Percentiles rank a stretch among this genome's conserved stretches.
Evolutionary conservation across 371 early-diverging fungal genomes (phyloP).

Genomic region (Rhizopus sp.): DNA sequence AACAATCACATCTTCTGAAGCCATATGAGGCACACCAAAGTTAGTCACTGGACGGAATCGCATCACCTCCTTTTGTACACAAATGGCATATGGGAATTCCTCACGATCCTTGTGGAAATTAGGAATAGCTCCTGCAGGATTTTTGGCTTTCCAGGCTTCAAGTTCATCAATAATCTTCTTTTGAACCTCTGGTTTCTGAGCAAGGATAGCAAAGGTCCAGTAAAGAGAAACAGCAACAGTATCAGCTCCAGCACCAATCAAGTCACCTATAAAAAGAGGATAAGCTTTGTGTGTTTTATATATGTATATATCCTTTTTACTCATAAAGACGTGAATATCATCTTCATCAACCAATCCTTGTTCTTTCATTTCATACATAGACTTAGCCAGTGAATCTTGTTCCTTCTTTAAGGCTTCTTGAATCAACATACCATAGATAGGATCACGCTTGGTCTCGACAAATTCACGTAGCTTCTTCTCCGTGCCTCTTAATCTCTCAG

Average conservation of each 20-base stretch:
- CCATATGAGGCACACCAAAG: constrained; percentile 23
- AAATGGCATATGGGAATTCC: constrained; percentile 16
- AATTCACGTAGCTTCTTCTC: constrained; percentile 7
- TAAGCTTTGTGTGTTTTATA: not conserved
- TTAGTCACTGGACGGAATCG: constrained; percentile 18
- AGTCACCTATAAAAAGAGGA: constrained; percentile 15
- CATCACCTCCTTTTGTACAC: constrained; percentile 30
- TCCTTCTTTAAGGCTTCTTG: constrained; percentile 8
- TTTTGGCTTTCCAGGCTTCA: constrained; percentile 13
- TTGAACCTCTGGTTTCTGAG: constrained; percentile 25
- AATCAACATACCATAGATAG: not conserved
- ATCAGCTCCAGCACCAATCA: constrained; percentile 31
- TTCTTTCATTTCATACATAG: constrained; percentile 21
- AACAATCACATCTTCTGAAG: constrained; percentile 21
- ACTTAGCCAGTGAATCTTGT: constrained; percentile 21
- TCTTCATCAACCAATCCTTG: constrained; percentile 25
- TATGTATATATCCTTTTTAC: constrained; percentile 11
- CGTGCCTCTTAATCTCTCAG: constrained; percentile 9
- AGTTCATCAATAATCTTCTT: constrained; percentile 15
- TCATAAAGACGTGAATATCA: constrained; percentile 21
- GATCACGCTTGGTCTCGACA: constrained; percentile 1
- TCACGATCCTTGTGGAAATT: constrained; percentile 21
- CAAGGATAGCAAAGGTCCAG: constrained; percentile 21
- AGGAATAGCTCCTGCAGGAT: constrained; percentile 16
- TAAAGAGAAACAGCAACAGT: constrained; percentile 17